These are phyloP conservation scores for Excoecaria agallocha DNA, from an alignment of 345 rosid genomes.

Conservation along the genomic window DNA sequence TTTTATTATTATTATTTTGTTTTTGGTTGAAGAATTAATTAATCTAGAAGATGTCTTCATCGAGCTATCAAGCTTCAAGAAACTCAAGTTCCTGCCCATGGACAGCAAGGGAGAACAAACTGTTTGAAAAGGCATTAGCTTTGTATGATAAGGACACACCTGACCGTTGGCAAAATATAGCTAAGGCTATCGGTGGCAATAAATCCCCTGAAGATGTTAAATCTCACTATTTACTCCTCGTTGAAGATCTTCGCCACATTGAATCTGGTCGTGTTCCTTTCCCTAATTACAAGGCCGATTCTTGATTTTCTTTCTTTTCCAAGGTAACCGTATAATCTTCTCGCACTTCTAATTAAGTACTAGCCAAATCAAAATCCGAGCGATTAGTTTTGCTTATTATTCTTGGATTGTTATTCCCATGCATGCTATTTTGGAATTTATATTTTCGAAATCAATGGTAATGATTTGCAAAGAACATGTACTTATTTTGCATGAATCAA, in stretches of 20 bases:
- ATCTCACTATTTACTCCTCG: conserved; percentile 41
- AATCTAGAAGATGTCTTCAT: conserved; percentile 34
- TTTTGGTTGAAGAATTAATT: no score
- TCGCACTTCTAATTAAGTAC: no score
- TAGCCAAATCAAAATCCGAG: no score
- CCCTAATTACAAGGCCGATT: conserved; percentile 41
- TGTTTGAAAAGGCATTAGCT: conserved; percentile 53
- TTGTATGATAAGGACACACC: conserved; percentile 52
- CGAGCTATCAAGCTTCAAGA: conserved; percentile 32
- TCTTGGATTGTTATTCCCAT: no score
- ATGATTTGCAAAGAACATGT: no score
- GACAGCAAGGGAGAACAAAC: conserved; percentile 53
- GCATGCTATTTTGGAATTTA: no score
- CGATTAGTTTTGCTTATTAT: no score
- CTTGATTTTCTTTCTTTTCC: not conserved
- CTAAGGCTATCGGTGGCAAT: conserved; percentile 44
- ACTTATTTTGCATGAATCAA: no score
- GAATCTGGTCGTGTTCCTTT: conserved; percentile 52
- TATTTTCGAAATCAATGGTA: no score
- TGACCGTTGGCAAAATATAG: conserved; percentile 54
- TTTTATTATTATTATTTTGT: not conserved
- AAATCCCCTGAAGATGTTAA: conserved; percentile 51
- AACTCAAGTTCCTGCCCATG: conserved; percentile 29
- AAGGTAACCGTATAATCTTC: not conserved
- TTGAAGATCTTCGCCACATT: conserved; percentile 47